A percentile compares a stretch with the other conserved stretches of the same genome.
Evolutionary conservation across 1,284 basidiomycete genomes (phyloP).

Genomic region (Retiboletus fuscus): DNA sequence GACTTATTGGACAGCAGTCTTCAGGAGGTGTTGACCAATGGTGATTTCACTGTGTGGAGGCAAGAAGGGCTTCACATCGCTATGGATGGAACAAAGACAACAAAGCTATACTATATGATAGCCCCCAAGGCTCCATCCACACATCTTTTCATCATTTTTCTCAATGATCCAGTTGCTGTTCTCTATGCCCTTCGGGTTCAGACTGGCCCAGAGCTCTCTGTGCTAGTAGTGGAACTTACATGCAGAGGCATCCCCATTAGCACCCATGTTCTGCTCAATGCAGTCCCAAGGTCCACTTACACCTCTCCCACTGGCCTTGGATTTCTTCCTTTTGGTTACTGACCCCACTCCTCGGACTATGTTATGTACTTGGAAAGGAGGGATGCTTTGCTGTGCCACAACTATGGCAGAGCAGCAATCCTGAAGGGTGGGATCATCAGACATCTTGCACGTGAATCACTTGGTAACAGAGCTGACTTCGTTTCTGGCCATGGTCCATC

Average conservation of each 20-base stretch:
- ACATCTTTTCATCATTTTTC: neutral
- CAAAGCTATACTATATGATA: neutral
- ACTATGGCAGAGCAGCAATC: slow-evolving; percentile 19
- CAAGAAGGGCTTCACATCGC: neutral
- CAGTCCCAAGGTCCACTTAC: neutral
- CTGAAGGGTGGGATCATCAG: slow-evolving; percentile 23
- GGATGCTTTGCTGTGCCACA: neutral
- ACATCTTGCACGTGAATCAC: slow-evolving; percentile 13
- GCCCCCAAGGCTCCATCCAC: neutral
- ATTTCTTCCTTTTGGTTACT: slow-evolving; percentile 9
- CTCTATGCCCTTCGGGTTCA: slow-evolving; percentile 1
- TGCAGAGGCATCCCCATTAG: neutral
- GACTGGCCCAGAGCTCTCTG: neutral
- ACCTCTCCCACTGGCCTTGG: neutral
- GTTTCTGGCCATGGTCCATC: too few species aligned
- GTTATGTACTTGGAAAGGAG: slow-evolving; percentile 18
- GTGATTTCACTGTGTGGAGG: neutral
- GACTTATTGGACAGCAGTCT: neutral
- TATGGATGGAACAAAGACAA: neutral
- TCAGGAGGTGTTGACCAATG: neutral
- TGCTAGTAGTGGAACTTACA: neutral
- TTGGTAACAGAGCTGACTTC: slow-evolving; percentile 2
- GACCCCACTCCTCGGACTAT: slow-evolving; percentile 8
- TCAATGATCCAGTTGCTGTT: neutral
- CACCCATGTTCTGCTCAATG: neutral